Percentiles rank a stretch among this genome's conserved stretches.
Conservation (phyloP, 805 yeast species). For the Yarrowia sp. region DNA sequence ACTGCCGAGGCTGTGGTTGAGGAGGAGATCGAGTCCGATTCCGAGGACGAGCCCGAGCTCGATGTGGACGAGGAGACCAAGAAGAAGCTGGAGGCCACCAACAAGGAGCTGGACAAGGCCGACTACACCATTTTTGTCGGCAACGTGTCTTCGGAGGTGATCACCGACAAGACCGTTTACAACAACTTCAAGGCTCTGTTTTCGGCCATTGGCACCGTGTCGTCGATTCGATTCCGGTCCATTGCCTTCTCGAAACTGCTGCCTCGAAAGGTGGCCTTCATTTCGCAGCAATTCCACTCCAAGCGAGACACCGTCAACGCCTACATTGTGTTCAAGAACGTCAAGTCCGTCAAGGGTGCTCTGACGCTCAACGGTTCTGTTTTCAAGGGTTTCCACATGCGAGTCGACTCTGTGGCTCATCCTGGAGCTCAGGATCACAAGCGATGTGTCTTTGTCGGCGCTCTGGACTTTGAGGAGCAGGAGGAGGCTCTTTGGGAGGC, state of each 20-base stretch:
- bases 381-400: slow-evolving; percentile 74
- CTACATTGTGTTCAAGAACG: slow-evolving; percentile 74
- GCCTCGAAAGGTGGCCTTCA: slow-evolving; percentile 92
- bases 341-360: slow-evolving; percentile 57
- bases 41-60: slow-evolving; percentile 43
- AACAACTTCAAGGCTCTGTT: slow-evolving; percentile 74
- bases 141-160: slow-evolving; percentile 71
- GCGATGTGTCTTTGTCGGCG: slow-evolving; percentile 89
- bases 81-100: slow-evolving; percentile 57
- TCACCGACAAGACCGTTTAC: slow-evolving; percentile 66
- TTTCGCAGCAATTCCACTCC: slow-evolving; percentile 76
- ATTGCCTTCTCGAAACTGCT: slow-evolving; percentile 85
- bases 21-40: slow-evolving; percentile 45
- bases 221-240: slow-evolving; percentile 88
- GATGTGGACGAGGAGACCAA: slow-evolving; percentile 47
- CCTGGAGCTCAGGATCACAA: slow-evolving; percentile 86
- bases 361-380: slow-evolving; percentile 67
- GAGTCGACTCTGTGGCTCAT: slow-evolving; percentile 93
- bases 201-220: slow-evolving; percentile 57
- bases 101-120: slow-evolving; percentile 81
- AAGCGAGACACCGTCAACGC: slow-evolving; percentile 85
- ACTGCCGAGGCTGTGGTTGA: slow-evolving; percentile 40
- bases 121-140: slow-evolving; percentile 88
- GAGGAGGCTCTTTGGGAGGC: slow-evolving; percentile 90
- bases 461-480: slow-evolving; percentile 87